These are phyloP conservation scores for Mortierella claussenii DNA, from an alignment of 192 early-diverging fungal genomes.

Conservation along the genomic window DNA sequence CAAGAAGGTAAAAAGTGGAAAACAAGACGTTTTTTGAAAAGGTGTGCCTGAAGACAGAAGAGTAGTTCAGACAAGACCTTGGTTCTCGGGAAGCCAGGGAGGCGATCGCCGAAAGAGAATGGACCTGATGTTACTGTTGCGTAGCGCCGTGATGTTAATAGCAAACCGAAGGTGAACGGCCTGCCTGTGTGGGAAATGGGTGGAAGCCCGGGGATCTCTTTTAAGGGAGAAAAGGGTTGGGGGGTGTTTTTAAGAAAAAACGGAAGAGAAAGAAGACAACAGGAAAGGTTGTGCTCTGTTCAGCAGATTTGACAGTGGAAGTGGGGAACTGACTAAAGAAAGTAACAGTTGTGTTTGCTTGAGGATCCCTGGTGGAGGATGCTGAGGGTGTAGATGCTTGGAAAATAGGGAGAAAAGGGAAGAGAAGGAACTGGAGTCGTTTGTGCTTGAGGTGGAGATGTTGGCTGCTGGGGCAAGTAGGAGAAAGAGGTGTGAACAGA, in stretches of 20 bases:
- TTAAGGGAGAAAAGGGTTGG: constrained; percentile 39
- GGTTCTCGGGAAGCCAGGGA: constrained; percentile 55
- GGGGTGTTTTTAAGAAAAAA: constrained; percentile 45
- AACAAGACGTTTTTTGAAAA: constrained; percentile 33
- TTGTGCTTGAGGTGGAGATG: too few species aligned
- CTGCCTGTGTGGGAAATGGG: constrained; percentile 52
- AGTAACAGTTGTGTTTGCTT: constrained; percentile 29
- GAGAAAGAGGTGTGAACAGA: neutral
- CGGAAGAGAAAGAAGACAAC: constrained; percentile 25
- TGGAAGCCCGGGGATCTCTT: constrained; percentile 48
- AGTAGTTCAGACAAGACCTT: constrained; percentile 57
- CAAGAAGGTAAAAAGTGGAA: constrained; percentile 2
- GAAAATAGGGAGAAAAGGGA: constrained; percentile 14
- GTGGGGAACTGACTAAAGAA: constrained; percentile 37
- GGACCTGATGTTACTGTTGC: constrained; percentile 52
- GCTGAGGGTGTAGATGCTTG: constrained; percentile 13
- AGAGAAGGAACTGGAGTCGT: constrained; percentile 26
- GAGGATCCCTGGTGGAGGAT: constrained; percentile 33
- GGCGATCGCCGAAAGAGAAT: constrained; percentile 57
- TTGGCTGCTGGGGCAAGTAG: too few species aligned
- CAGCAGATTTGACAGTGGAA: constrained; percentile 28
- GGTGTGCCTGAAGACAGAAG: constrained; percentile 53
- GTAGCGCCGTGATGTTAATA: constrained; percentile 58
- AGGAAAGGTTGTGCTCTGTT: constrained; percentile 49
- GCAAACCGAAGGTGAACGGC: constrained; percentile 53